Evolutionary conservation across 106 monocot genomes (phyloP).

Genomic region (Platanthera guangdongensis): DNA sequence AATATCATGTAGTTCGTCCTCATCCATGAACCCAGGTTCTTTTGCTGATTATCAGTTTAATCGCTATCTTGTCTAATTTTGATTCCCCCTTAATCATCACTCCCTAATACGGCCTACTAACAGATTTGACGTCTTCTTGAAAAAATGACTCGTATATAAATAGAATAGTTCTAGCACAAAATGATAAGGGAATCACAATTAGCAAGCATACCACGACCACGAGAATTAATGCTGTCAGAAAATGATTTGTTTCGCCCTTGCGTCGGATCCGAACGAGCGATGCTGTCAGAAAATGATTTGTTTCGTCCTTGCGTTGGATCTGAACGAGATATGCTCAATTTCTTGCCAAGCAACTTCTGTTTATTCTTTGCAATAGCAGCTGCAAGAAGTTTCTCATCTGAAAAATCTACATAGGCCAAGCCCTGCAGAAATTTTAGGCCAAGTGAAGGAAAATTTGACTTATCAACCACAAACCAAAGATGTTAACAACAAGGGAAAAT

Average conservation of each 20-base stretch:
- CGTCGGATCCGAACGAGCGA: constrained; percentile 74
- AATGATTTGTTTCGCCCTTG: constrained; percentile 25
- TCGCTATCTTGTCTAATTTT: background rate
- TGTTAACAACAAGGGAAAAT: background rate
- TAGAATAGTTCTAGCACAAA: background rate
- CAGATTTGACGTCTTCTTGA: background rate
- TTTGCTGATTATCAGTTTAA: background rate
- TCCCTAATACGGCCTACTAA: background rate
- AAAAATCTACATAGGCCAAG: constrained; percentile 89
- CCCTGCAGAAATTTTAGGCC: constrained; percentile 40
- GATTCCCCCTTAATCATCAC: background rate
- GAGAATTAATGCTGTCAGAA: constrained; percentile 7
- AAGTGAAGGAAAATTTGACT: background rate
- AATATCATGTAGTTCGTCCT: no score
- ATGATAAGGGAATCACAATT: background rate
- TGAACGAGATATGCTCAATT: constrained; percentile 75
- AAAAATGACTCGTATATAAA: background rate
- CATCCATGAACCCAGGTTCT: no score
- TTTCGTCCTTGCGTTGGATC: constrained; percentile 51
- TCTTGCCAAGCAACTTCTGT: constrained; percentile 60
- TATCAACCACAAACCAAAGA: background rate
- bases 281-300: constrained; percentile 10
- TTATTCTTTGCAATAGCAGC: constrained; percentile 70
- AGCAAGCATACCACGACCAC: constrained; percentile 31
- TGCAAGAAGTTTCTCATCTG: constrained; percentile 67